Base-by-base conservation (phyloP, 164 flowering plant genomes). In the Nelumbo lutea region DNA sequence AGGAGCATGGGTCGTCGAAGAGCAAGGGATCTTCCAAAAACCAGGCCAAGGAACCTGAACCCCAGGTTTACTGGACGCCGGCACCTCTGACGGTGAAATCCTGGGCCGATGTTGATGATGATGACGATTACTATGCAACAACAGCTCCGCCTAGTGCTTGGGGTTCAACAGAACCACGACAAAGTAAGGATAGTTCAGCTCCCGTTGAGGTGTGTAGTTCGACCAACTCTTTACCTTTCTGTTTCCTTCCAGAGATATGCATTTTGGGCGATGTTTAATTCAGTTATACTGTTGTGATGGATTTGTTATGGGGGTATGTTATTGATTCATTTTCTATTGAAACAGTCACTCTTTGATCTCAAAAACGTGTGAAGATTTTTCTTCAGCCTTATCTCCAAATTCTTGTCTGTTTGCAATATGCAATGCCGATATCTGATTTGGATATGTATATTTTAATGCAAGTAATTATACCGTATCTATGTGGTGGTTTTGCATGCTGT, bases 61-160 rank as follows among this genome's bases (percentile, higher is more conserved):
- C 81, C 5, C 83, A 70, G 80, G 91, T 90, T 6, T 83, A 81
- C 61, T 94, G 96, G 97, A 82, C 93, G 0, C 95, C 96, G 1
- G 73, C 95, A 5, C 91, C 90, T 1, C 74, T 94, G 58, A 86
- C 75, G 2, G 77, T 63, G 13, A 88, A 87, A 63, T 86, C 91
- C 0, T 94, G 98, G 98, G 98, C 97, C 5, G 98, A 94, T 77
- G 93, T 88, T 13, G 96, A 89, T 50, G 96, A 90, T 15, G 96
- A 90, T 70, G 98, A 90, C 47, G 96, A 94, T 72, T 91, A 88
- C 68, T 89, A 78, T 61, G 88, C 87, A 44, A 84, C 95, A 50
- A 78, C 88, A 0, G 91, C 94, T 0, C 91, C 94, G 5, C 92
- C 89, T 10, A 83, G 61, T 2, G 79, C 71, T 50, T 88, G 90